Conservation (phyloP, 306 rosid species). For the Corylus americana region DNA sequence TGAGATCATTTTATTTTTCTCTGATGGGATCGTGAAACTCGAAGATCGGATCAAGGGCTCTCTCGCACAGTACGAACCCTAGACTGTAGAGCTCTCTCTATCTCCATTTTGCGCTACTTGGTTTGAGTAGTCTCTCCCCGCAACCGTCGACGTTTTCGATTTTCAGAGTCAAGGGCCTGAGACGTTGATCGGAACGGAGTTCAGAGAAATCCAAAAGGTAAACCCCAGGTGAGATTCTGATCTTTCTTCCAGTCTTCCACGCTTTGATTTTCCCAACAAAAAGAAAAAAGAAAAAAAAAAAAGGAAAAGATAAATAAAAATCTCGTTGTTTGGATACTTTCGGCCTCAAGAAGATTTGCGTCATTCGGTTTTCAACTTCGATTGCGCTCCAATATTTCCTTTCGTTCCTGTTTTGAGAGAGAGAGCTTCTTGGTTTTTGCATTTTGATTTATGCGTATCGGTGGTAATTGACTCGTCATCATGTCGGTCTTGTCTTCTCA, state of each 20-base stretch:
- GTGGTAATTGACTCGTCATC: constrained; percentile 14
- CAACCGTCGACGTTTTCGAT: constrained; percentile 19
- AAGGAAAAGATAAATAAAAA: neutral
- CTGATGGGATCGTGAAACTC: constrained; percentile 42
- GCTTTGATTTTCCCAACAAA: neutral
- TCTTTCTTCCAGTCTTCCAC: neutral
- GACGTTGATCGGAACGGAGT: constrained; percentile 19
- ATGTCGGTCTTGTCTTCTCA: constrained; percentile 25
- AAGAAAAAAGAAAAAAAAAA: neutral
- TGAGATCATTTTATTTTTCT: constrained; percentile 8
- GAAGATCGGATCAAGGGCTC: constrained; percentile 50
- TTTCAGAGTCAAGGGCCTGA: neutral
- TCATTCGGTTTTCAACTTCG: constrained; percentile 3
- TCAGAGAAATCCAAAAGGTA: constrained; percentile 2
- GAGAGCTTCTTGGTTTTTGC: constrained; percentile 23
- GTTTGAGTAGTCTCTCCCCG: neutral
- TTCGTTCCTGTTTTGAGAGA: neutral
- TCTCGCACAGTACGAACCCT: constrained; percentile 21
- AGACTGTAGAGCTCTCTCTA: constrained; percentile 13
- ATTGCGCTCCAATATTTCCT: neutral
- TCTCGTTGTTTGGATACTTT: neutral
- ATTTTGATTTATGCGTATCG: constrained; percentile 17
- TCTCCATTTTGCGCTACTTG: neutral
- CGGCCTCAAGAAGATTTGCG: neutral
- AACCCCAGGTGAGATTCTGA: constrained; percentile 17